Conservation (phyloP, 2,329 filamentous ascomycete genomes). For the Colletotrichum horii region DNA sequence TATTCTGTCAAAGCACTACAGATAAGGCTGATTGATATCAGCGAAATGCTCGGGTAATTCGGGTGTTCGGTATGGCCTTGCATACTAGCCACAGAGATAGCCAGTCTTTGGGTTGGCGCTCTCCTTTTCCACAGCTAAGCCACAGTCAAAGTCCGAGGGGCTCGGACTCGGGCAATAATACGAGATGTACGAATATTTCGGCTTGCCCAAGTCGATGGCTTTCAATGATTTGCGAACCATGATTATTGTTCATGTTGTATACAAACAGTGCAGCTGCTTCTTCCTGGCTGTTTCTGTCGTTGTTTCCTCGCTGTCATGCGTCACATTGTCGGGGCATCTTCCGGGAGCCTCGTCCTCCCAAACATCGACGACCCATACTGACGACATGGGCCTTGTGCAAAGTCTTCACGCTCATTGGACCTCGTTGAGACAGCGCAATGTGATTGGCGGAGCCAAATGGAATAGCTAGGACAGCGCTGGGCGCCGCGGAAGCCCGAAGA, state of each 20-base stretch:
- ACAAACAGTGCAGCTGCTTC: not conserved
- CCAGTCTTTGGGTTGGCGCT: not conserved
- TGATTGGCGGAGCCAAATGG: not conserved
- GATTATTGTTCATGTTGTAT: not conserved
- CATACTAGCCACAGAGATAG: not conserved
- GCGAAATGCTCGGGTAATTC: not conserved
- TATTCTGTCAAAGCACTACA: no score
- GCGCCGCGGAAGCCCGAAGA: not conserved
- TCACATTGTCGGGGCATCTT: not conserved
- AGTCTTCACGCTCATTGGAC: not conserved
- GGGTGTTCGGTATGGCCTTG: not conserved
- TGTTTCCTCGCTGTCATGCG: not conserved
- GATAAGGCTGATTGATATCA: no score
- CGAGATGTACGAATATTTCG: not conserved
- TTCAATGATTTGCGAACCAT: not conserved
- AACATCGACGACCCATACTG: not conserved
- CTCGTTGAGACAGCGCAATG: not conserved
- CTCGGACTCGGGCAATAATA: not conserved
- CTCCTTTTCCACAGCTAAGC: not conserved
- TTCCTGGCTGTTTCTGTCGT: not conserved
- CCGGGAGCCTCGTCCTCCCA: not conserved
- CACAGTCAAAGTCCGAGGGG: not conserved
- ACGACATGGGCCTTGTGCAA: not conserved
- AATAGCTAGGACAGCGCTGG: not conserved
- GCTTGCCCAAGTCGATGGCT: not conserved